Percentiles rank a stretch among this genome's conserved stretches.
These are phyloP conservation scores for Pythium rishiriense DNA, from an alignment of 352 stramenopile species.

Conservation along the genomic window DNA sequence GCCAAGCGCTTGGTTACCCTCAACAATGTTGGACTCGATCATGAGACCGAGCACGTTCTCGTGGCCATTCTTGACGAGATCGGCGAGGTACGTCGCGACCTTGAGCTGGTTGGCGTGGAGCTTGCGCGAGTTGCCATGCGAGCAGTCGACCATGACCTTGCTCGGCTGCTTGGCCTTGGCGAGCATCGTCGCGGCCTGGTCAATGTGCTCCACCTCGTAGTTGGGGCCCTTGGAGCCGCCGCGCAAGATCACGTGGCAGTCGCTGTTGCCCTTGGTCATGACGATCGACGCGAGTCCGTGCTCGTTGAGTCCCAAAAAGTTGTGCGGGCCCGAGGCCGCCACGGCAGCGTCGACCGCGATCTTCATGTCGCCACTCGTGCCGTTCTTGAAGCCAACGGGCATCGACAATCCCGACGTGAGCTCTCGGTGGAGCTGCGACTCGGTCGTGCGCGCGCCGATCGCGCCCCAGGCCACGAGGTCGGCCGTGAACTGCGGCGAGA, in stretches of 20 bases:
- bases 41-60: slow-evolving; percentile 80
- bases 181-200: slow-evolving; percentile 57
- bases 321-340: slow-evolving; percentile 71
- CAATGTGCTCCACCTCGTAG: slow-evolving; percentile 76
- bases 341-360: slow-evolving; percentile 78
- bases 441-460: slow-evolving; percentile 82
- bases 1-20: slow-evolving; percentile 83
- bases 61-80: slow-evolving; percentile 64
- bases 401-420: slow-evolving; percentile 80
- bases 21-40: slow-evolving; percentile 88
- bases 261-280: slow-evolving; percentile 80
- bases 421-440: slow-evolving; percentile 82
- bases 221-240: slow-evolving; percentile 78
- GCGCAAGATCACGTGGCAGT: slow-evolving; percentile 86
- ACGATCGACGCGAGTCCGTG: slow-evolving; percentile 84
- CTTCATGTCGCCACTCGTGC: slow-evolving; percentile 77
- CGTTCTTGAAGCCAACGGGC: slow-evolving; percentile 87
- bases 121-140: slow-evolving; percentile 87
- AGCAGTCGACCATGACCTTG: slow-evolving; percentile 90
- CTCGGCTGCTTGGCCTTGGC: slow-evolving; percentile 61
- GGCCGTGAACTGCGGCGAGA: slow-evolving; percentile 78
- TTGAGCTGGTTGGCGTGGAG: slow-evolving; percentile 82
- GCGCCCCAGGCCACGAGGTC: slow-evolving; percentile 83
- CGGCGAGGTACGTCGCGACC: slow-evolving; percentile 66
- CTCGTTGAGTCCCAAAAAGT: slow-evolving; percentile 81